Conservation (phyloP, 2,329 filamentous ascomycete species). For the Pseudogymnoascus verrucosus region DNA sequence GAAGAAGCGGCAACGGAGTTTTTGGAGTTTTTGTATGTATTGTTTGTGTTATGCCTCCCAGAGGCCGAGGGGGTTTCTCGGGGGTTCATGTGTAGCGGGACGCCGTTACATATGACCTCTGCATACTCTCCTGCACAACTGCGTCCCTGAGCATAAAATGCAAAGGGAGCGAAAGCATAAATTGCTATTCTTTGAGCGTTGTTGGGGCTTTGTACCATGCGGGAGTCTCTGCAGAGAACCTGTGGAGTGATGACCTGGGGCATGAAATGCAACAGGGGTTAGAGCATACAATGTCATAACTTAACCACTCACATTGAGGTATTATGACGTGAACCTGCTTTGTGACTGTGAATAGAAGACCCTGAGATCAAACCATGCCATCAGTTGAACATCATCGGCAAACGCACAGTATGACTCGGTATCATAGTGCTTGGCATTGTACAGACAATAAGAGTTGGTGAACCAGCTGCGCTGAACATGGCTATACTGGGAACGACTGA, state of each 20-base stretch:
- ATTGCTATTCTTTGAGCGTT: not conserved
- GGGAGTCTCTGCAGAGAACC: constrained; percentile 2
- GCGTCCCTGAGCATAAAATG: constrained; percentile 4
- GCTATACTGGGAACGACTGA: not conserved
- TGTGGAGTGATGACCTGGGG: not conserved
- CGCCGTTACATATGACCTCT: not conserved
- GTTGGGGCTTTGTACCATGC: not conserved
- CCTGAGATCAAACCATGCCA: not conserved
- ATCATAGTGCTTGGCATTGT: not conserved
- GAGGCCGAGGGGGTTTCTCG: not conserved
- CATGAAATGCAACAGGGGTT: constrained; percentile 4
- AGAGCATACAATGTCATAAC: not conserved
- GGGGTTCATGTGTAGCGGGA: not conserved
- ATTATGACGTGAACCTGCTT: not conserved
- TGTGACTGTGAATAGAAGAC: not conserved
- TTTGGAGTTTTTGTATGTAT: not conserved
- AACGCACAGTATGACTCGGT: not conserved
- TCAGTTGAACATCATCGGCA: not conserved
- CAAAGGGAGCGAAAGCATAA: constrained; percentile 2
- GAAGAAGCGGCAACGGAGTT: not conserved
- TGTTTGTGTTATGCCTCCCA: not conserved
- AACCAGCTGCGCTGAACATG: not conserved
- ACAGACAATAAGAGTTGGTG: not conserved
- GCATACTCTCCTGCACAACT: not conserved
- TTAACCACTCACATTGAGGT: not conserved